Evolutionary conservation across 768 basidiomycete species (phyloP), one percentile per base, ranked within the genome.

Genomic region (Lactarius pseudohatsudake): DNA sequence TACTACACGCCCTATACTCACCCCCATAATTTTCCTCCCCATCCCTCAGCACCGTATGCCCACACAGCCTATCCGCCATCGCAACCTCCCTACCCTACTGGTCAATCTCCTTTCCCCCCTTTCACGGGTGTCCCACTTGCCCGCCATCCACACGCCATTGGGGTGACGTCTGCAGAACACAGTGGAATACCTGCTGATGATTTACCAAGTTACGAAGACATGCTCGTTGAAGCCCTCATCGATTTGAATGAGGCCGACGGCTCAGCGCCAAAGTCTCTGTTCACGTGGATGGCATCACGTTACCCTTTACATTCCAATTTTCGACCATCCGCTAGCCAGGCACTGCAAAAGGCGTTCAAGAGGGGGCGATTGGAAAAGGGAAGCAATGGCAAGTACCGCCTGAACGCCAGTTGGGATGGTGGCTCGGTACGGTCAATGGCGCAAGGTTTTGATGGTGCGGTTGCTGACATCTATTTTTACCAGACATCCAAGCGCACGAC

Each of bases 301-400:
- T 95, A 92, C 75, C 93, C 93, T 15, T 75, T 95, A 6, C 90
- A 92, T 74, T 86, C 84, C n/a, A 95, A 94, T 78, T 95, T 95
- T 72, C 81, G 93, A 43, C 91, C 93, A 2, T 93, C 91, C 2
- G 93, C 93, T 4, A 92, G 90, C 72, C 93, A 95, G 75, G 93
- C 93, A 8, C 77, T 95, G 62, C 91, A 92, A 75, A 94, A 94
- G 71, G 92, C 93, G 4, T 92, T 80, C 76, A 90, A 87, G 75
- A 82, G 92, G 56, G 92, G 92, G 10, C 81, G 93, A 30, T 82
- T 95, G 61, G 86, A 90, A 73, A 95, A 94, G 74, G 83, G 82
- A 36, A 80, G 77, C n/a, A 81, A 81, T 59, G 89, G 89, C 3
- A 89, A 87, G 74, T 95, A 95, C 75, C 80, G 86, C 47, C 74